Base-by-base conservation (phyloP, 2,329 filamentous ascomycete species). In the Beauveria bassiana region DNA sequence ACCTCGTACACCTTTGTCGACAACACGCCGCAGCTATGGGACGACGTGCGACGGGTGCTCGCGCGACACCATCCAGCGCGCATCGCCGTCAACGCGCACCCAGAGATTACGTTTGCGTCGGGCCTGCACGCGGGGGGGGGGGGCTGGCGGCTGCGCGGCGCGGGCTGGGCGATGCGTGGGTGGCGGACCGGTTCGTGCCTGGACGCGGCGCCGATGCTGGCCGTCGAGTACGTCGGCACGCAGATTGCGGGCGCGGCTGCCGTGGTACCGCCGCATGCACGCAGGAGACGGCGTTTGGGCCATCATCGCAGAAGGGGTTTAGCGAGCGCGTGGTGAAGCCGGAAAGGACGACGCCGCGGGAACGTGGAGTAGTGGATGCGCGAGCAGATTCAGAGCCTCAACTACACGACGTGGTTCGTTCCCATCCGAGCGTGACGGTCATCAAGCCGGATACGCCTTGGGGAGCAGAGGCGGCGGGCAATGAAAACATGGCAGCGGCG, bases 301-400 rank as follows among this genome's bases (percentile, higher is more conserved):
- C 1, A 77, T 79, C 63, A 80, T 80, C 59, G 68, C 71, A 34
- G 76, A 78, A 64, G 78, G 78, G 70, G 0, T 79, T 81, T 61
- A 79, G 77, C 63, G 73, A 72, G 66, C 66, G 65, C 56, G 72
- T 77, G 5, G 75, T 81, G 55, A 65, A 65, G 20, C 78, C 79
- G 0, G 78, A 76, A 0, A 63, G 65, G 52, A 79, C 78, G 22
- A 80, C 75, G 3, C 76, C 77, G 8, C 59, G 70, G 70, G 79
- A 81, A 81, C 61, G 71, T 81, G 3, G 78, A 79, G 65, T 81
- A 79, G 79, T 81, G 78, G 78, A 72, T 81, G 69, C 72, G 78
- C n/a, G 77, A 79, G 45, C 75, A 74, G 65, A 74, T 81, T 24
- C 76, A 79, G 67, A 71, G 73, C 34, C 70, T 79, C 59, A 81